Conservation (phyloP, 1,139 yeast species). For the Yamadazyma kanchanaburiensis region DNA sequence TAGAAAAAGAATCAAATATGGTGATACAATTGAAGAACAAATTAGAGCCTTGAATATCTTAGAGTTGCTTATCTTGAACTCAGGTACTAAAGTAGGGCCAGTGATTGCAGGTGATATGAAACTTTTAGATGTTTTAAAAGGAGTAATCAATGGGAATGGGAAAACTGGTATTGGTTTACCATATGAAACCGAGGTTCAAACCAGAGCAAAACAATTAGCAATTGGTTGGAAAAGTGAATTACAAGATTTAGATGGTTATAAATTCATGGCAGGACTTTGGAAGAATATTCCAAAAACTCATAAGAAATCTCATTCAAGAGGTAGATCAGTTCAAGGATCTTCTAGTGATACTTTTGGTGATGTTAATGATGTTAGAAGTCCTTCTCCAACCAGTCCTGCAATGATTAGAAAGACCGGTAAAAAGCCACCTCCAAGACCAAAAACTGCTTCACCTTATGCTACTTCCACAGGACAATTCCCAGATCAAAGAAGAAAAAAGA, state of each 20-base stretch:
- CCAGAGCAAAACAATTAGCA: constrained; percentile 48
- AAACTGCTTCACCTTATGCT: constrained; percentile 18
- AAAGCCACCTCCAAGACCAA: constrained; percentile 28
- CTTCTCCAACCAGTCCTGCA: constrained; percentile 17
- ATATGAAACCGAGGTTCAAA: constrained; percentile 45
- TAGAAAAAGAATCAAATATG: constrained; percentile 85
- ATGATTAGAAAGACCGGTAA: constrained; percentile 5
- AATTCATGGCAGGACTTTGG: constrained; percentile 48
- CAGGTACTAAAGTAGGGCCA: constrained; percentile 49
- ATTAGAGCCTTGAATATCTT: constrained; percentile 64
- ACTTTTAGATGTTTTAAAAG: constrained; percentile 62
- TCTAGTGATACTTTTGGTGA: constrained; percentile 8
- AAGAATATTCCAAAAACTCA: constrained; percentile 25
- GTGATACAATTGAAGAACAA: constrained; percentile 55
- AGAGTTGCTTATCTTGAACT: constrained; percentile 75
- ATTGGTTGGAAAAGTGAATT: constrained; percentile 63
- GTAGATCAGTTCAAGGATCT: constrained; percentile 10
- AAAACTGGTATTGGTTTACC: constrained; percentile 35
- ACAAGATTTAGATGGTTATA: constrained; percentile 47
- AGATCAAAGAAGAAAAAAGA: constrained; percentile 16
- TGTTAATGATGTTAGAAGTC: constrained; percentile 10
- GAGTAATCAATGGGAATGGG: constrained; percentile 38
- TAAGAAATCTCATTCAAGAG: background rate
- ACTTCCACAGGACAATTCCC: constrained; percentile 4
- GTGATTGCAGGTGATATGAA: constrained; percentile 68